Conservation (phyloP, 805 yeast species). For the Vanderwaltozyma yarrowii region DNA sequence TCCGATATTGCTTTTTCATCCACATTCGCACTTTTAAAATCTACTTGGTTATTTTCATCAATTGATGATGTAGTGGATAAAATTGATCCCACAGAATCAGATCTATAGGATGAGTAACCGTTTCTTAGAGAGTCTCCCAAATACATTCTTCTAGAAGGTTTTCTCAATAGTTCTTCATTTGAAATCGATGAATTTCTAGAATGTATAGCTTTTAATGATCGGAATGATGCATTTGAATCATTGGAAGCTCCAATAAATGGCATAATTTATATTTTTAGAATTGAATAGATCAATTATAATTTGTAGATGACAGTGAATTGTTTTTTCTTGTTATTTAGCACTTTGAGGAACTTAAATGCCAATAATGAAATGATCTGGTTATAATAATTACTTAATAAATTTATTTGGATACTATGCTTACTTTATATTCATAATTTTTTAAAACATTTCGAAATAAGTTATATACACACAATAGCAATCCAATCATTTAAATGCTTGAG, state of each 20-base stretch:
- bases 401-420: no score
- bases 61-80: not conserved
- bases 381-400: no score
- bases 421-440: no score
- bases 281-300: not conserved
- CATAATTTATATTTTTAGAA: slow-evolving; percentile 12
- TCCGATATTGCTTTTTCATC: not conserved
- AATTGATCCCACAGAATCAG: not conserved
- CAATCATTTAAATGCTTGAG: no score
- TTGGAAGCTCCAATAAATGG: slow-evolving; percentile 27
- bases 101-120: not conserved
- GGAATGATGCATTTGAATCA: slow-evolving; percentile 18
- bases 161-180: not conserved
- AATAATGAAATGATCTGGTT: no score
- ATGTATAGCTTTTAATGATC: slow-evolving; percentile 21
- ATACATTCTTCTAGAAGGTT: not conserved
- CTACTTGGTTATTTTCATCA: not conserved
- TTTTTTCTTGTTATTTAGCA: no score
- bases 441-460: no score
- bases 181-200: slow-evolving; percentile 4
- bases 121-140: not conserved
- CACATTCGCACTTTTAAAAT: not conserved
- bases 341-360: no score
- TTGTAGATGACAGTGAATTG: not conserved
- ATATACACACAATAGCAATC: no score